phyloP scores from a whole-genome alignment of 192 early-diverging fungal genomes.

The Coemansia sp. region DNA sequence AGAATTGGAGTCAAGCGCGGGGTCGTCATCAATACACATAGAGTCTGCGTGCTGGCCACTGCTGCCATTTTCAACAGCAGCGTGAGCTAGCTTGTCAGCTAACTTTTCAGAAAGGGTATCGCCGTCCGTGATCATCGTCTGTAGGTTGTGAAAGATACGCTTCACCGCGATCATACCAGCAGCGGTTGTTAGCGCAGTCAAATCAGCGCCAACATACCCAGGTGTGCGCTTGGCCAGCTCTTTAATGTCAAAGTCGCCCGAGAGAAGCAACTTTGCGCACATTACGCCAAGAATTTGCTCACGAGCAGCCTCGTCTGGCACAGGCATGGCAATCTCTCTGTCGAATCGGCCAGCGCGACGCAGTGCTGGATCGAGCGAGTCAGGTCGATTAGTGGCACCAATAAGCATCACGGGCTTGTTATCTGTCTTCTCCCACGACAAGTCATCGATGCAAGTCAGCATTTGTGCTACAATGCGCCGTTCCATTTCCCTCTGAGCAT shows the following conservation, averaged over 20 bases:
- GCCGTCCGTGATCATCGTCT: conserved; percentile 6
- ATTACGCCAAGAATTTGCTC: conserved; percentile 58
- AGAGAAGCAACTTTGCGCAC: conserved; percentile 67
- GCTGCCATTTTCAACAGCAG: conserved; percentile 5
- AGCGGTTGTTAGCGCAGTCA: conserved; percentile 85
- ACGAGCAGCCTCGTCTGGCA: conserved; percentile 88
- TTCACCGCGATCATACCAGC: conserved; percentile 93
- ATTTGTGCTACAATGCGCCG: conserved; percentile 95
- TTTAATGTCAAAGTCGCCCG: conserved; percentile 77
- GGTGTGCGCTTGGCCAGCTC: conserved; percentile 87
- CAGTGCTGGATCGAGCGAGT: conserved; percentile 81
- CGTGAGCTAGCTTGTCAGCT: conserved; percentile 8
- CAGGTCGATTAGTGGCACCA: conserved; percentile 90
- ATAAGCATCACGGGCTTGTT: conserved; percentile 88
- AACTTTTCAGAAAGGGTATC: neutral
- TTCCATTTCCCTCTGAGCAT: conserved; percentile 92
- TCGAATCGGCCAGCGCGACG: conserved; percentile 87
- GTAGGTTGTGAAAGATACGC: conserved; percentile 58
- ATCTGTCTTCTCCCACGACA: conserved; percentile 87
- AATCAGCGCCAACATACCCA: conserved; percentile 97
- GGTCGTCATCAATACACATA: conserved; percentile 5
- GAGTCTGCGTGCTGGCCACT: neutral
- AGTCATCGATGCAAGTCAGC: conserved; percentile 93
- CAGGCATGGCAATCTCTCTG: conserved; percentile 81
- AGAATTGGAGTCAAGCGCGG: neutral